Evolutionary conservation across 139 green algal genomes (phyloP).

Genomic region (Asterochloris erici): DNA sequence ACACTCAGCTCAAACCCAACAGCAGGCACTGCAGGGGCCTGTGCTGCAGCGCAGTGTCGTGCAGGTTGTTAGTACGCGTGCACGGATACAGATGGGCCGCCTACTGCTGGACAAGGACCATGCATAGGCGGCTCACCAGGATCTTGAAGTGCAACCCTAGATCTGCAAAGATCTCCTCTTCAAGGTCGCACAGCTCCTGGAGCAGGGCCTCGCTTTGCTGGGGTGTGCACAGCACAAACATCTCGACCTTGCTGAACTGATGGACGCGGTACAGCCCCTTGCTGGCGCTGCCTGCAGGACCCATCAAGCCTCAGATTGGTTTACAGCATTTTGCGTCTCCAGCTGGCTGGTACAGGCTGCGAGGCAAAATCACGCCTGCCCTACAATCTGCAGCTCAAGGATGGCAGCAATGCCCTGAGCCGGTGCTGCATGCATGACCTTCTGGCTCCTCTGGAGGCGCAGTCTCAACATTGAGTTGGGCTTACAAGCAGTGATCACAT

Average conservation of each 20-base stretch:
- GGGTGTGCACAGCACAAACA: conserved; percentile 94
- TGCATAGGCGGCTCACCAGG: conserved; percentile 7
- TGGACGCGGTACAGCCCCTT: conserved; percentile 96
- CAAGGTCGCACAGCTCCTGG: conserved; percentile 77
- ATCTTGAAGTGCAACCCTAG: conserved; percentile 97
- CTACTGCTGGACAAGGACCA: background rate
- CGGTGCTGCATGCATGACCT: no score
- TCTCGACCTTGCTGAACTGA: conserved; percentile 98
- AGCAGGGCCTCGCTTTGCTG: conserved; percentile 88
- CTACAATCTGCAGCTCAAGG: background rate
- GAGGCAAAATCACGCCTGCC: background rate
- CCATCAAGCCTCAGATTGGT: no score
- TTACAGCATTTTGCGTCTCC: no score
- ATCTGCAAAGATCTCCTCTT: conserved; percentile 83
- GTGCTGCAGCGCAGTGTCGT: no score
- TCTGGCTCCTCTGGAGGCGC: no score
- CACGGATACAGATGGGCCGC: no score
- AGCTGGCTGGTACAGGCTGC: background rate
- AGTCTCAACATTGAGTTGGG: no score
- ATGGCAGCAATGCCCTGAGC: background rate
- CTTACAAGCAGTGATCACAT: no score
- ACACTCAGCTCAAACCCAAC: no score
- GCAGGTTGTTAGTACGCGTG: no score
- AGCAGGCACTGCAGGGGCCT: no score
- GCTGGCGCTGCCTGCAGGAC: conserved; percentile 46